A percentile compares a stretch with the other conserved stretches of the same genome.
phyloP scores from a whole-genome alignment of 495 filamentous ascomycete genomes.

The Penicillium pancosmium region DNA sequence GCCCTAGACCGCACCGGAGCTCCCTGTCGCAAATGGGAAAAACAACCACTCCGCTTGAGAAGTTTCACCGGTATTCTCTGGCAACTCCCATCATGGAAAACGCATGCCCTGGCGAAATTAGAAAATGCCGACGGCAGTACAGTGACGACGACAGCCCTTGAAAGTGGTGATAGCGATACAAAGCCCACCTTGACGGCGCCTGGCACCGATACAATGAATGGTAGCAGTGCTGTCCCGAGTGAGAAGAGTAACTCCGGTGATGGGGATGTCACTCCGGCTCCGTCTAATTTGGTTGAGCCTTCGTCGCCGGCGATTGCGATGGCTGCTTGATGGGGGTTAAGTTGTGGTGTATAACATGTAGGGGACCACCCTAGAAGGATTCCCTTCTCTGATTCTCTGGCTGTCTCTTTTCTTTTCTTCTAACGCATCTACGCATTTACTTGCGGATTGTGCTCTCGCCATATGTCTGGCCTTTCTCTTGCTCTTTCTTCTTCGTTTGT shows the following conservation, averaged over 20 bases:
- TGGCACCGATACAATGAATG: constrained; percentile 51
- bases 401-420: constrained; percentile 11
- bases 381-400: neutral
- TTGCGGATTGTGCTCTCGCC: neutral
- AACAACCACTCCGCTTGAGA: constrained; percentile 79
- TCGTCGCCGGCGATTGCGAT: constrained; percentile 51
- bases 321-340: constrained; percentile 32
- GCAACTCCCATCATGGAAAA: constrained; percentile 83
- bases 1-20: constrained; percentile 89
- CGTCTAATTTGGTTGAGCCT: constrained; percentile 45
- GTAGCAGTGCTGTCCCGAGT: constrained; percentile 54
- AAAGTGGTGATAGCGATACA: constrained; percentile 68
- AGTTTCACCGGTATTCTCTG: constrained; percentile 90
- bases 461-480: neutral
- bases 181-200: constrained; percentile 76
- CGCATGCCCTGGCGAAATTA: constrained; percentile 57
- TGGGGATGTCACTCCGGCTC: constrained; percentile 47
- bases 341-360: constrained; percentile 17
- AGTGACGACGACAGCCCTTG: constrained; percentile 25
- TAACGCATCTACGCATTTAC: neutral
- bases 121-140: constrained; percentile 46
- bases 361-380: too few species aligned
- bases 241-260: constrained; percentile 71
- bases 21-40: constrained; percentile 89
- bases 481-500: constrained; percentile 10